Percentiles rank a stretch among this genome's conserved stretches.
Evolutionary conservation across 768 basidiomycete species (phyloP).

Genomic region (Naganishia vishniacii): DNA sequence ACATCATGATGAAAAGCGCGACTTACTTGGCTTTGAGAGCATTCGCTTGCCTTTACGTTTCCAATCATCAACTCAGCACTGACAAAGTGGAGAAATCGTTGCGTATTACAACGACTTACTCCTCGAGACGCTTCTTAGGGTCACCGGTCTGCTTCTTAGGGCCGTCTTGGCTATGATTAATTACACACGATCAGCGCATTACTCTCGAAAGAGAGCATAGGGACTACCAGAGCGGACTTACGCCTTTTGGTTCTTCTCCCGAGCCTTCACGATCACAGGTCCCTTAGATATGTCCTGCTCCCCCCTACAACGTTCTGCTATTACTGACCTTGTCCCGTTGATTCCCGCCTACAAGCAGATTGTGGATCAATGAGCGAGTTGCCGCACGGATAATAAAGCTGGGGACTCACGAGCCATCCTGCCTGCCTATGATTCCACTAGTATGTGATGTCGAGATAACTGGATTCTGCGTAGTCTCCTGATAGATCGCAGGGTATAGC

Average conservation of each 20-base stretch:
- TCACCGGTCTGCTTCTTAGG: conserved; percentile 26
- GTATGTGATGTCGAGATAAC: no score
- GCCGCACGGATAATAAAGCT: no score
- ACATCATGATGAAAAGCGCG: no score
- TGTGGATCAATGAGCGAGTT: background rate
- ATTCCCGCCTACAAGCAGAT: conserved; percentile 18
- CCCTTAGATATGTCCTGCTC: background rate
- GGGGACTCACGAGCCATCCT: conserved; percentile 16
- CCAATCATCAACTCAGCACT: background rate
- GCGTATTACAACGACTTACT: conserved; percentile 3
- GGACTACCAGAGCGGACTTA: background rate
- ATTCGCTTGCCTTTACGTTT: conserved; percentile 20
- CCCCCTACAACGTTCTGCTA: background rate
- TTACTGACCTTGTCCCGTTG: conserved; percentile 22
- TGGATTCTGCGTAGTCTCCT: no score
- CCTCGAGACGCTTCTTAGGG: conserved; percentile 25
- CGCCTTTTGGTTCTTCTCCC: conserved; percentile 19
- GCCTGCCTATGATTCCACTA: background rate
- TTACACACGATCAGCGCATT: no score
- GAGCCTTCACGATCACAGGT: background rate
- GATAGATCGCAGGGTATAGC: no score
- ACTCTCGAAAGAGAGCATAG: no score
- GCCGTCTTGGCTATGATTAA: conserved; percentile 15
- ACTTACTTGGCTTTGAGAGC: conserved; percentile 27
- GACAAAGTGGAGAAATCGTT: no score